A percentile compares a stretch with the other conserved stretches of the same genome.
Evolutionary conservation across 2,329 filamentous ascomycete species (phyloP).

Genomic region (Xylaria sp.): DNA sequence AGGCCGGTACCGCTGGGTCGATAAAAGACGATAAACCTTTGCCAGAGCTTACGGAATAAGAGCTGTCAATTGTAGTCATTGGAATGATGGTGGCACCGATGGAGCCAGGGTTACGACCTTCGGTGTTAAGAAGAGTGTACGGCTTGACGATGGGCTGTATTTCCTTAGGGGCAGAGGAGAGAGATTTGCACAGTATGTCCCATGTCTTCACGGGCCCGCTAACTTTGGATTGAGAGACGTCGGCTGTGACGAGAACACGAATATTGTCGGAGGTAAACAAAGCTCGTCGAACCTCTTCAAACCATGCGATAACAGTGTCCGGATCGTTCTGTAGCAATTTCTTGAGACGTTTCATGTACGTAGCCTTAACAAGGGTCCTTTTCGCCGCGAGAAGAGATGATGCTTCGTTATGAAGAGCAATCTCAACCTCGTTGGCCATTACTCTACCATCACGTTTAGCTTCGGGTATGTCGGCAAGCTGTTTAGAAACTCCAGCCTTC

Average conservation of each 20-base stretch:
- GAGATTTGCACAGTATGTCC: conserved; percentile 69
- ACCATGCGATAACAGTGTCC: conserved; percentile 77
- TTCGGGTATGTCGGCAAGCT: conserved; percentile 91
- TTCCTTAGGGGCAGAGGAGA: conserved; percentile 61
- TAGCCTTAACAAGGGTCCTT: conserved; percentile 84
- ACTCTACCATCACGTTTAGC: conserved; percentile 84
- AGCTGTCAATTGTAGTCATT: conserved; percentile 92
- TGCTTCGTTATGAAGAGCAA: conserved; percentile 82
- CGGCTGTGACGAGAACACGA: conserved; percentile 83
- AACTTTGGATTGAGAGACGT: conserved; percentile 74
- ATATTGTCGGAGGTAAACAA: conserved; percentile 89
- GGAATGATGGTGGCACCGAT: conserved; percentile 82
- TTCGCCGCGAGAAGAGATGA: conserved; percentile 81
- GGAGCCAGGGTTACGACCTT: conserved; percentile 79
- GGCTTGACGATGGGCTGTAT: conserved; percentile 78
- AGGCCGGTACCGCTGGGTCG: conserved; percentile 81
- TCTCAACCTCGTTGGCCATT: conserved; percentile 73
- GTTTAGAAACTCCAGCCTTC: conserved; percentile 76
- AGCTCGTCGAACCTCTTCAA: conserved; percentile 78
- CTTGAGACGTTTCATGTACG: conserved; percentile 87
- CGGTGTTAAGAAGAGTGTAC: conserved; percentile 76
- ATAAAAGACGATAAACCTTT: conserved; percentile 79
- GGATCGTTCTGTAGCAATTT: conserved; percentile 83
- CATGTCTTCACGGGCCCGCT: conserved; percentile 81
- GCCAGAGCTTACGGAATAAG: conserved; percentile 81